Evolutionary conservation across 768 basidiomycete genomes (phyloP), one percentile per base, ranked within the genome.

Genomic region (Termitomyces titanicus): DNA sequence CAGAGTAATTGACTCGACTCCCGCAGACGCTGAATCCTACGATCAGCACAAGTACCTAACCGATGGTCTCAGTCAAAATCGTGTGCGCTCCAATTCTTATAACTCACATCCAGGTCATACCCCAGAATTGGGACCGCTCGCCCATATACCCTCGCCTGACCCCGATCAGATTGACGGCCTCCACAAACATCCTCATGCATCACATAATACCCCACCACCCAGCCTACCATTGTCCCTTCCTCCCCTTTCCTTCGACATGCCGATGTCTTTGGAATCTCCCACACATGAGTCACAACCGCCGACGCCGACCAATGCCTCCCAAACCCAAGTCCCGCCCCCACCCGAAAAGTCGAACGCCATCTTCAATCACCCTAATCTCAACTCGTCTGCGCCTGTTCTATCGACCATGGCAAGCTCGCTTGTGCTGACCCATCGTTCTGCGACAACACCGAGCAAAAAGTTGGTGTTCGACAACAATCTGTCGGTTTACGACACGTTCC

Each of bases 401-500:
- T 85, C 89, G 15, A 79, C 81, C 40, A 73, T 85, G 51, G 71
- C 72, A 33, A 69, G 72, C 12, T 50, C 84, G 17, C 62, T 86
- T 22, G 79, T 81, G 29, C 73, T 88, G n/a, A 68, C 85, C 3
- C 87, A 88, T 54, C 82, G 94, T 37, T 82, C 88, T 9, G 84
- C 87, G 50, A 87, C 92, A 33, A 78, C 81, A 2, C 80, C 84
- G 7, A 68, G 74, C 58, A 94, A 93, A 68, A 79, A 84, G 55
- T 75, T 98, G 50, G 83, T 88, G 51, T 99, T 98, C 72, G 95
- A 95, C 29, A 88, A 82, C 46, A 96, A 93, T 66, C 73, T 98
- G 66, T 92, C 91, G 27, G 92, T 99, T 40, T 98, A 98, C 66
- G 92, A 94, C 70, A 99, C 96, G n/a, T 98, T 97, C 77, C 85